Conservation (phyloP, 768 basidiomycete genomes). For the Russula griseocarnosa region DNA sequence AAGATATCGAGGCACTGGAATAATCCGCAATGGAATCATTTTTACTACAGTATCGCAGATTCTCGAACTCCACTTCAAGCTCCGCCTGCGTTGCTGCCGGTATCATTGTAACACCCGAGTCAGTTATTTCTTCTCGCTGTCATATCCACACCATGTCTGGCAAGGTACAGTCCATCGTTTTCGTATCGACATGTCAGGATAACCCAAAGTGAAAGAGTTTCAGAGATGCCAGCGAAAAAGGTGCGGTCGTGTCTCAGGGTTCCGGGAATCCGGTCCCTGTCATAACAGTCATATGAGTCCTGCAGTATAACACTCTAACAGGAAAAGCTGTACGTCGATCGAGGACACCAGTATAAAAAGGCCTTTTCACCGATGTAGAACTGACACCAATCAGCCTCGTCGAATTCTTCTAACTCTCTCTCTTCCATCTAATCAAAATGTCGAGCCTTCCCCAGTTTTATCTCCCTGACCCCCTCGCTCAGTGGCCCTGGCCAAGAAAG, state of each 20-base stretch:
- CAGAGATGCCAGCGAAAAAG: not conserved
- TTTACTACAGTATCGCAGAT: too few species aligned
- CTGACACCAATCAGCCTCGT: not conserved
- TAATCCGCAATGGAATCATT: too few species aligned
- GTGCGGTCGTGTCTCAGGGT: not conserved
- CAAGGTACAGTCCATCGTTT: too few species aligned
- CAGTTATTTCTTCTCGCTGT: too few species aligned
- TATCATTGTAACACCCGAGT: too few species aligned
- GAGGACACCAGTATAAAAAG: conserved; percentile 1
- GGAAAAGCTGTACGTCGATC: not conserved
- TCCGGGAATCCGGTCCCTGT: not conserved
- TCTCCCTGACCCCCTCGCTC: conserved; percentile 40
- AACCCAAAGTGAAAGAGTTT: not conserved
- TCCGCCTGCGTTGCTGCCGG: too few species aligned
- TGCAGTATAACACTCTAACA: not conserved
- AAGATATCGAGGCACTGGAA: too few species aligned
- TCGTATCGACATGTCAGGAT: not conserved
- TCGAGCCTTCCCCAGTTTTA: conserved; percentile 5
- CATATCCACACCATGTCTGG: too few species aligned
- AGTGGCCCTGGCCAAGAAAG: conserved; percentile 45
- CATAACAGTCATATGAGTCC: not conserved
- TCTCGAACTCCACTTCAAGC: too few species aligned
- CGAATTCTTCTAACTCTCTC: not conserved
- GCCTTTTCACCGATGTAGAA: not conserved
- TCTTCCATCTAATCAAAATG: not conserved